Conservation (phyloP, 2,329 filamentous ascomycete genomes). For the Penicillium concentricum region DNA sequence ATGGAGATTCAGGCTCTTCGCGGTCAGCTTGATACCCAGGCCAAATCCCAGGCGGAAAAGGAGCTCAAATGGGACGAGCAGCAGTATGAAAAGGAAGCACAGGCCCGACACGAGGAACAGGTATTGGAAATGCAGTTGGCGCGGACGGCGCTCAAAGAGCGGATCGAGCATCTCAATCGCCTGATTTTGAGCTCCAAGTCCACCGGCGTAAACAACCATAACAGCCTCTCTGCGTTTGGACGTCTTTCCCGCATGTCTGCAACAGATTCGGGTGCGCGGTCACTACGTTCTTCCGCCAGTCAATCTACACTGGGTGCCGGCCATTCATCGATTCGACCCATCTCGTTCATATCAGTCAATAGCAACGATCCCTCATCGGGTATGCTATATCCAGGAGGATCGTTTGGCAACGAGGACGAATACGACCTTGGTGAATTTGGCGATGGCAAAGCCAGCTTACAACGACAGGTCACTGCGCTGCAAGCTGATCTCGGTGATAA, state of each 20-base stretch:
- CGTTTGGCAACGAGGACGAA: constrained; percentile 49
- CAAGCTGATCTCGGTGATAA: constrained; percentile 96
- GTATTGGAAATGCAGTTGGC: constrained; percentile 98
- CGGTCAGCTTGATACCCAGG: constrained; percentile 78
- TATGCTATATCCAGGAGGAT: constrained; percentile 32
- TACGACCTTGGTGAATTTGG: constrained; percentile 82
- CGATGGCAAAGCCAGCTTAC: constrained; percentile 77
- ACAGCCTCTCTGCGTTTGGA: constrained; percentile 67
- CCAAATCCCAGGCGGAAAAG: constrained; percentile 63
- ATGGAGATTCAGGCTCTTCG: constrained; percentile 86
- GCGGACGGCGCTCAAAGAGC: constrained; percentile 90
- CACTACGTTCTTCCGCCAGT: constrained; percentile 67
- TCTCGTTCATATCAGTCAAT: constrained; percentile 64
- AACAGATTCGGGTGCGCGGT: constrained; percentile 48
- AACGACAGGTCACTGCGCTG: constrained; percentile 84
- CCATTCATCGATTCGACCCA: constrained; percentile 61
- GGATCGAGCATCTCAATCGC: constrained; percentile 94
- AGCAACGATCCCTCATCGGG: constrained; percentile 36
- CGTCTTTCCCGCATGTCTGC: constrained; percentile 62
- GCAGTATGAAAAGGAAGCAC: constrained; percentile 76
- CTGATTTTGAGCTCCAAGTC: constrained; percentile 95
- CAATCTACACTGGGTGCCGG: constrained; percentile 56
- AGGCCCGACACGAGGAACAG: constrained; percentile 89
- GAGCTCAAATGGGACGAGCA: constrained; percentile 66
- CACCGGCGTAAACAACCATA: constrained; percentile 81